Conservation (phyloP, 1,284 basidiomycete genomes). For the Irpex sp. region DNA sequence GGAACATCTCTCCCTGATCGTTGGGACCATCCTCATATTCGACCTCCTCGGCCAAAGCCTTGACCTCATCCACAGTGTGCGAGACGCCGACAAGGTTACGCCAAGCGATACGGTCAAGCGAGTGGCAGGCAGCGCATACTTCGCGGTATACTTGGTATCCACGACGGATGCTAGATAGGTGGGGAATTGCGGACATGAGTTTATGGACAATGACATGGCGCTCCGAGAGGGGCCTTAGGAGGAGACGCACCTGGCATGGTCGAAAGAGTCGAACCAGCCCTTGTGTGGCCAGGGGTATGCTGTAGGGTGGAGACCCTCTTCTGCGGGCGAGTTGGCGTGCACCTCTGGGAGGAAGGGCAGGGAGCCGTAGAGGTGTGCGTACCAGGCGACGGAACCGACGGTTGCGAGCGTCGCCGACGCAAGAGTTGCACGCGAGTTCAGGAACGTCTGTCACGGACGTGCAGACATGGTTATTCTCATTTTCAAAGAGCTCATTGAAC, state of each 20-base stretch:
- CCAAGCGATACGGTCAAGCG: conserved; percentile 99
- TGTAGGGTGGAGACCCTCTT: conserved; percentile 92
- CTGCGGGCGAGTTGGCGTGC: conserved; percentile 85
- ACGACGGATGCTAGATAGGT: conserved; percentile 75
- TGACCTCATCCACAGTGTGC: conserved; percentile 90
- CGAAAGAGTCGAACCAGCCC: not conserved
- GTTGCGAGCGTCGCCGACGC: conserved; percentile 75
- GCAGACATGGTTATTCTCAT: not conserved
- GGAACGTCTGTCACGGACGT: conserved; percentile 31
- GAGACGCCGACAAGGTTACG: conserved; percentile 98
- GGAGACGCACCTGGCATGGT: not conserved
- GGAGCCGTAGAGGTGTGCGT: conserved; percentile 89
- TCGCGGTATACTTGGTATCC: conserved; percentile 99
- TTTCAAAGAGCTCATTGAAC: not conserved
- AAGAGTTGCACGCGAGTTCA: conserved; percentile 76
- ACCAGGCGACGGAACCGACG: conserved; percentile 91
- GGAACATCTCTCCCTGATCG: conserved; percentile 96
- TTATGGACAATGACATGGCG: not conserved
- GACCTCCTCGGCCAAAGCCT: conserved; percentile 91
- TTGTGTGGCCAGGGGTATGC: conserved; percentile 35
- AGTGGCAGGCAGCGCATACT: conserved; percentile 98
- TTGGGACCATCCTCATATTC: conserved; percentile 98
- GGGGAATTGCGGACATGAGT: not conserved
- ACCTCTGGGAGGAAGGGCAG: conserved; percentile 85
- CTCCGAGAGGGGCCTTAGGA: not conserved